Base-by-base conservation (phyloP, 2,329 filamentous ascomycete genomes). In the Lizonia empirigonia region DNA sequence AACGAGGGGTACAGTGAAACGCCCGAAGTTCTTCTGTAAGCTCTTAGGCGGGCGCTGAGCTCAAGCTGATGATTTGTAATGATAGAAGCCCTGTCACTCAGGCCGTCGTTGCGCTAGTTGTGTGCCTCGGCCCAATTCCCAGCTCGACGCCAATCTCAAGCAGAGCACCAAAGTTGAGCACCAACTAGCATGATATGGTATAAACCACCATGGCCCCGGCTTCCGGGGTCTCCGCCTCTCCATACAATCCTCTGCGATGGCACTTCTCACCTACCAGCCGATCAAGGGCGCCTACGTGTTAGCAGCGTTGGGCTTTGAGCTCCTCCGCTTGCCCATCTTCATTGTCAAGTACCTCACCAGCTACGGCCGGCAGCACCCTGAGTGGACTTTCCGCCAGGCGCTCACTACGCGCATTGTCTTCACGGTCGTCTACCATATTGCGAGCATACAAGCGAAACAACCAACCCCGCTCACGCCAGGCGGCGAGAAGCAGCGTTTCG, bases 331-430 rank as follows among this genome's bases (percentile, higher is more conserved):
- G 2, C 76, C 76, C 5, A n/a, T 78, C 44, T 76, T 70, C 64
- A 47, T 75, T 32, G 22, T 74, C 27, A 72, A 73, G 44, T 77
- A 73, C 56, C 50, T 74, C 24, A 53, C 67, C 12, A 40, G 60
- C 12, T 68, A 62, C 23, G 59, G 69, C n/a, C 75, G 76, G 5
- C 76, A 72, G 36, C 67, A 76, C 50, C 66, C 68, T 2, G 50
- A 64, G 49, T 78, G 74, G 73, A 72, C 64, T 18, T 73, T 70
- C 54, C 58, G 64, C 9, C 75, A 78, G 58, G 71, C 74, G 4
- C 44, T 78, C 27, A 44, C 50, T 29, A 59, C 72, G 18, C 69
- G 69, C 20, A 40, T 76, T 15, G 32, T 76, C 33, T 70, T 58
- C 50, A 53, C 64, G 9, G 59, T 68, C 26, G 51, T 77, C 19